Base-by-base conservation (phyloP, 1,139 yeast species). In the Spathaspora sp. region DNA sequence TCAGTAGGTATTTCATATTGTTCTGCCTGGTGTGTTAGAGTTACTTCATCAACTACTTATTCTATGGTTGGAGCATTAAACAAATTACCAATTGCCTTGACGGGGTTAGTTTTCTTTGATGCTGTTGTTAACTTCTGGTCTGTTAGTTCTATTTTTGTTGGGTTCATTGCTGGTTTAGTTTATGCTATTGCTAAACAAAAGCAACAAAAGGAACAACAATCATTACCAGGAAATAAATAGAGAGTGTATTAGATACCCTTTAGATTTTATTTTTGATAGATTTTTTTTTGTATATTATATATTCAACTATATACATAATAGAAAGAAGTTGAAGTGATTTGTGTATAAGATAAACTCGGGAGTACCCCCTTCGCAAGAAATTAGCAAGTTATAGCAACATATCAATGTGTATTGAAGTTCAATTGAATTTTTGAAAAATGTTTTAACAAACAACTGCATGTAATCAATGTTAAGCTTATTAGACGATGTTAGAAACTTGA, bases 1-100 rank as follows among this genome's bases (percentile, higher is more conserved):
- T 86, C 98, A 29, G 95, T 93, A 48, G 97, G 96, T 70, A 93
- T 95, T 64, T 90, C 98, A 41, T 93, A 95, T 80, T 89, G 97
- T 70, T 89, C 98, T 26, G 99, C 97, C 51, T 93, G 99, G 99
- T 93, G 99, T 81, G 96, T 93, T 53, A 89, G 99, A 75, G 98
- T 91, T 54, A 95, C 99, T 40, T 89, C 97, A 16, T 90, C 98
- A 29, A 93, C 99, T 49, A 93, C 99, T 47, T 93, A 93, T 74
- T 89, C 97, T 45, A 93, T 93, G 99, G 98, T 93, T 53, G 99
- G 99, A 65, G 99, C 99, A 46, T 82, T 93, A 70, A 93, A 93
- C 81, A 95, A 95, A 76, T 82, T 93, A 62, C 99, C 99, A 61
- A 89, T 95, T 62, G 99, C 99, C 20, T 78, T 95, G 13, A n/a